A percentile compares a stretch with the other conserved stretches of the same genome.
Conservation (phyloP, 2,329 filamentous ascomycete species). For the Triangularia verruculosa region DNA sequence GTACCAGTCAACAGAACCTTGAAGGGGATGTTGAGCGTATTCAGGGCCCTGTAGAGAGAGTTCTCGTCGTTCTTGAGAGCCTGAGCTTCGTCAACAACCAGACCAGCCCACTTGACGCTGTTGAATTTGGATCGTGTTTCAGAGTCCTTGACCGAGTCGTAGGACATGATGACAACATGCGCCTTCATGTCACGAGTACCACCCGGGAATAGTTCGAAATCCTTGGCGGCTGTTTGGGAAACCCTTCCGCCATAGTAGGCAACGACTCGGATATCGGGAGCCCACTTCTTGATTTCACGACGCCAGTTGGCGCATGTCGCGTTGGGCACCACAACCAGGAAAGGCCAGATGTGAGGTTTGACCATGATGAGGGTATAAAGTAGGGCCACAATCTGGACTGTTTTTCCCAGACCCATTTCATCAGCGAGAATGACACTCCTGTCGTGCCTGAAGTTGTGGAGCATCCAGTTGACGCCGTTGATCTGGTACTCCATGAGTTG, state of each 20-base stretch:
- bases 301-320: constrained; percentile 98
- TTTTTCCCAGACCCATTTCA: constrained; percentile 98
- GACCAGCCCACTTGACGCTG: constrained; percentile 74
- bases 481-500: constrained; percentile 91
- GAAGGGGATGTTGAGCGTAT: constrained; percentile 73
- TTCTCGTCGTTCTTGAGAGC: constrained; percentile 91
- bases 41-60: constrained; percentile 72
- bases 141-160: constrained; percentile 79
- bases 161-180: constrained; percentile 92
- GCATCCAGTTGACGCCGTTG: constrained; percentile 91
- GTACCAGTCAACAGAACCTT: constrained; percentile 86
- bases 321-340: constrained; percentile 90
- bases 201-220: constrained; percentile 80
- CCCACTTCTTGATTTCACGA: constrained; percentile 92
- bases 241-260: constrained; percentile 80
- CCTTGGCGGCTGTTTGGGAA: constrained; percentile 71
- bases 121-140: constrained; percentile 64
- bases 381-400: constrained; percentile 84
- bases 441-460: constrained; percentile 79
- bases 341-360: constrained; percentile 77
- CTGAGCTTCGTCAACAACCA: constrained; percentile 94
- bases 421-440: constrained; percentile 91
- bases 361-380: constrained; percentile 70
- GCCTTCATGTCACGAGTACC: constrained; percentile 68
- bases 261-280: constrained; percentile 81